Base-by-base conservation (phyloP, 306 rosid species). In the Dryas octopetala region DNA sequence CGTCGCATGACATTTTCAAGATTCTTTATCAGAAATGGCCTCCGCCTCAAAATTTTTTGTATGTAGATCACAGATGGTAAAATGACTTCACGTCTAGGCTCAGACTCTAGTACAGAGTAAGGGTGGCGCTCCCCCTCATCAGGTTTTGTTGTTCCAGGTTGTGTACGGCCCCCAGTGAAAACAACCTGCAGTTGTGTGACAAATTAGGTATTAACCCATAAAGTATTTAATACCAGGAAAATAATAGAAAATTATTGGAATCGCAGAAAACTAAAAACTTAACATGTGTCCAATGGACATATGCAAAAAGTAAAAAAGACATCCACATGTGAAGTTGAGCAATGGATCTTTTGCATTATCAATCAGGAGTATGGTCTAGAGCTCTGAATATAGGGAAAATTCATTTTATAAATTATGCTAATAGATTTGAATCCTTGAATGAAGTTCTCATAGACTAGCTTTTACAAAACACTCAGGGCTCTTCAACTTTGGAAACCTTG, bases 121-220 rank as follows among this genome's bases (percentile, higher is more conserved):
- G 98, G 88, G 79, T 96, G 99, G 69, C 98, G 99, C 83, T 92
- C 97, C 89, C 99, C 99, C 89, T 96, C 99, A 89, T 92, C 99
- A 78, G 99, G 97, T 84, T 96, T 96, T 77, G 97, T 96, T 75
- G 99, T 96, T 90, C 99, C 99, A 79, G 99, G 98, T 72, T 96
- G 99, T 48, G 99, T 96, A 67, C 99, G 99, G 14, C 99, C 97
- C 79, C 99, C 99, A 49, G 93, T 96, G 92, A 96, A 90, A 88
- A 83, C 86, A 84, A 96, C 99, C 99, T 96, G 79, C 63, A 77
- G 44, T 47, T n/a, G 43, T 10, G 38, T 19, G 38, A 43, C 9
- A 65, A 23, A 66, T 66, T 38, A 73, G 17, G 28, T 46, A 1
- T 9, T 46, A 28, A 15, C 5, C 16, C 63, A 73, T 9, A 7